Conservation (phyloP, 176 grass and related monocot species). For the Bromus sterilis region DNA sequence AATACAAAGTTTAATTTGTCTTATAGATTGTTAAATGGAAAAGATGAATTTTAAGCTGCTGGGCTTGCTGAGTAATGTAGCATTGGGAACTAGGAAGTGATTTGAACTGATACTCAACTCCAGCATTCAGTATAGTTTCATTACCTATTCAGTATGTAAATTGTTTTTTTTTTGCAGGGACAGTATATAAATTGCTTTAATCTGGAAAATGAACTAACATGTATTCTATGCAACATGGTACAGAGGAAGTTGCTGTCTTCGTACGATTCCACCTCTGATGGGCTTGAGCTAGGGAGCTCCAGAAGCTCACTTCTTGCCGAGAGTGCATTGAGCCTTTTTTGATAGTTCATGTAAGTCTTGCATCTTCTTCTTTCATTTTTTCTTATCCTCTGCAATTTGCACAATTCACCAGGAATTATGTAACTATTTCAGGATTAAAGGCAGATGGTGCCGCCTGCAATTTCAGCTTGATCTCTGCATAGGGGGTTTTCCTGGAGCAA, state of each 20-base stretch:
- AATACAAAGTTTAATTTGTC: neutral
- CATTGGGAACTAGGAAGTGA: neutral
- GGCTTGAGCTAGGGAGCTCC: conserved; percentile 28
- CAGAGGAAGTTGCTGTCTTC: conserved; percentile 70
- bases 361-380: neutral
- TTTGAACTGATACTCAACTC: conserved; percentile 1
- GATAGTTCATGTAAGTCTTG: conserved; percentile 51
- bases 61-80: neutral
- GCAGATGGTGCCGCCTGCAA: conserved; percentile 17
- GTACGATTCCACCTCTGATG: conserved; percentile 35
- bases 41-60: neutral
- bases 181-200: neutral
- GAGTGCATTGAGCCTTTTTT: conserved; percentile 32
- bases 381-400: neutral
- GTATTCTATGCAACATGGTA: conserved; percentile 25
- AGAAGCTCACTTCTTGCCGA: conserved; percentile 41
- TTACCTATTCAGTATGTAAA: neutral
- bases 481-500: neutral
- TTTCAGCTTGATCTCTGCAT: conserved; percentile 6
- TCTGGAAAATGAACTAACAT: conserved; percentile 24
- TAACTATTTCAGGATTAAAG: conserved; percentile 46
- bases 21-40: neutral
- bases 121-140: neutral
- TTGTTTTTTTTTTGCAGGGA: too few species aligned
- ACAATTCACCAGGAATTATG: conserved; percentile 1